These are phyloP conservation scores for Termitomyces sp. DNA, from an alignment of 768 basidiomycete genomes.

Conservation along the genomic window DNA sequence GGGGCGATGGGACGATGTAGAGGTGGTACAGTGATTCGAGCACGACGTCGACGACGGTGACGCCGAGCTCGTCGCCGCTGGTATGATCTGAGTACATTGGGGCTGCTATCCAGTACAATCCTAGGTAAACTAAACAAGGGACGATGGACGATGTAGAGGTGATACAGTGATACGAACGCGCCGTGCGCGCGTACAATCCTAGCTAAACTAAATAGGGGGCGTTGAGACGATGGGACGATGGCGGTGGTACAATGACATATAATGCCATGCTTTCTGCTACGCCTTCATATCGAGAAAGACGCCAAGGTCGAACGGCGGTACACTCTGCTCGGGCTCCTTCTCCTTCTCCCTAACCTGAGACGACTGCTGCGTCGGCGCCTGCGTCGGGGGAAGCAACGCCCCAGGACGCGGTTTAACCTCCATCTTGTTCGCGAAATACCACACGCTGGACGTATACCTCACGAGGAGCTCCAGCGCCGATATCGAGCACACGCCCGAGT, in stretches of 20 bases:
- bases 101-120: constrained; percentile 41
- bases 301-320: constrained; percentile 51
- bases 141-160: no score
- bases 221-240: no score
- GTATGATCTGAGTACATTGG: constrained; percentile 48
- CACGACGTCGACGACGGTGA: no score
- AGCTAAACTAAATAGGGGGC: constrained; percentile 46
- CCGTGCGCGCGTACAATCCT: constrained; percentile 23
- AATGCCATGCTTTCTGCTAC: no score
- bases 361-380: not conserved
- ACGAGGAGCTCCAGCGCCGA: constrained; percentile 60
- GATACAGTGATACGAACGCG: no score
- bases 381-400: constrained; percentile 37
- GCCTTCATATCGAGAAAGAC: constrained; percentile 47
- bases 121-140: constrained; percentile 45
- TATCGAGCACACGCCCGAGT: constrained; percentile 42
- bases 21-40: constrained; percentile 20
- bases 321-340: constrained; percentile 36
- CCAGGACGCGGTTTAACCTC: constrained; percentile 45
- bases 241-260: constrained; percentile 30
- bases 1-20: constrained; percentile 63
- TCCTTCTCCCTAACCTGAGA: constrained; percentile 17
- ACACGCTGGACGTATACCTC: constrained; percentile 62
- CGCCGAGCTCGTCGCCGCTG: constrained; percentile 26
- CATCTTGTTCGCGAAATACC: constrained; percentile 50